Conservation (phyloP, 805 yeast genomes). For the Candida boleticola region DNA sequence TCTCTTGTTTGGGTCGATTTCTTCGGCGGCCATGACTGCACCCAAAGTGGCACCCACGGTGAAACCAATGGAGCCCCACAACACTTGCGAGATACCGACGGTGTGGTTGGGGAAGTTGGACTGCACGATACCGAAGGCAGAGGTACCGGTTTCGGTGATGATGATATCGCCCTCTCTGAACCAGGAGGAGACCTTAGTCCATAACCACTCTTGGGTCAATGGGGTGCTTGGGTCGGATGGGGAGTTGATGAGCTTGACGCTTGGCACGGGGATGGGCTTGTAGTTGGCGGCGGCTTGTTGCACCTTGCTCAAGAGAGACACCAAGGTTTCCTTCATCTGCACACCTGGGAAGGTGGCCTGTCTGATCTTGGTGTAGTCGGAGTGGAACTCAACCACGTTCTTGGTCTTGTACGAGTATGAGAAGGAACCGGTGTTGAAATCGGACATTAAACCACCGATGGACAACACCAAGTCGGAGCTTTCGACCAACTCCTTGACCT, state of each 20-base stretch:
- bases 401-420: slow-evolving; percentile 38
- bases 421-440: slow-evolving; percentile 41
- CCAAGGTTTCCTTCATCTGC: slow-evolving; percentile 45
- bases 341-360: slow-evolving; percentile 42
- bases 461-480: slow-evolving; percentile 36
- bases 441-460: slow-evolving; percentile 38
- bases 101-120: slow-evolving; percentile 62
- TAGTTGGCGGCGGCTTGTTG: slow-evolving; percentile 40
- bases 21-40: slow-evolving; percentile 67
- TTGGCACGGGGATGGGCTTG: slow-evolving; percentile 56
- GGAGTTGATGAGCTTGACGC: slow-evolving; percentile 43
- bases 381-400: slow-evolving; percentile 40
- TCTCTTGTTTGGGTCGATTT: slow-evolving; percentile 58
- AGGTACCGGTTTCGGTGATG: slow-evolving; percentile 72
- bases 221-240: slow-evolving; percentile 30
- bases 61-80: slow-evolving; percentile 77
- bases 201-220: slow-evolving; percentile 63
- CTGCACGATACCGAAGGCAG: slow-evolving; percentile 69
- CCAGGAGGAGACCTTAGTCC: slow-evolving; percentile 65
- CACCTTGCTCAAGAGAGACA: slow-evolving; percentile 38
- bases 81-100: slow-evolving; percentile 68
- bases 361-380: slow-evolving; percentile 39
- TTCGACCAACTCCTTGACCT: slow-evolving; percentile 36
- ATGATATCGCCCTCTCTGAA: slow-evolving; percentile 65
- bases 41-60: slow-evolving; percentile 68